Conservation (phyloP, 345 rosid species). For the Abelmoschus esculentus region DNA sequence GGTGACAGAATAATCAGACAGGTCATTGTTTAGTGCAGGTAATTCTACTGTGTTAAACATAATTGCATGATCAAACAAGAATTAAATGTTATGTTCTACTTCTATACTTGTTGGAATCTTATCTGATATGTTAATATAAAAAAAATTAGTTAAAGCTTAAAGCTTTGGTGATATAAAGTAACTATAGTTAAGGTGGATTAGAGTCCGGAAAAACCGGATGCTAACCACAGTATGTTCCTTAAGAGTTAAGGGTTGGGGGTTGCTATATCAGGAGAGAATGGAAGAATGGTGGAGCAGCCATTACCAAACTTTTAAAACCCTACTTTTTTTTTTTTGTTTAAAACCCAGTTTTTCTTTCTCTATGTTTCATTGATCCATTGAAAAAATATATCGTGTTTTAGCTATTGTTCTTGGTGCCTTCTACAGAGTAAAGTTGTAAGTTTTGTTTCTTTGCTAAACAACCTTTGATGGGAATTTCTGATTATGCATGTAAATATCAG, state of each 20-base stretch:
- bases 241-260: background rate
- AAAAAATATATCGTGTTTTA: background rate
- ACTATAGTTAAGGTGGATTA: background rate
- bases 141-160: too few relatives aligned
- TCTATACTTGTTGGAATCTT: too few relatives aligned
- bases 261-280: background rate
- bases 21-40: too few relatives aligned
- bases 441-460: conserved; percentile 11
- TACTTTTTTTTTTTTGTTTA: too few relatives aligned
- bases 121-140: too few relatives aligned
- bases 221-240: background rate
- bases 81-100: too few relatives aligned
- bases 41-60: too few relatives aligned
- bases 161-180: background rate
- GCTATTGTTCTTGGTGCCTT: conserved; percentile 5
- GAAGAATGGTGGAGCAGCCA: background rate
- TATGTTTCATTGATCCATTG: background rate
- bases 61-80: too few relatives aligned
- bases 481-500: background rate
- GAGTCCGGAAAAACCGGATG: background rate
- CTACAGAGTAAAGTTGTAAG: conserved; percentile 17
- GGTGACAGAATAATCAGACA: too few relatives aligned
- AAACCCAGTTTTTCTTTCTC: background rate
- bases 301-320: background rate
- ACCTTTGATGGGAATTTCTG: background rate